phyloP scores from a whole-genome alignment of 2,329 filamentous ascomycete genomes.

The Beauveria pseudobassiana region DNA sequence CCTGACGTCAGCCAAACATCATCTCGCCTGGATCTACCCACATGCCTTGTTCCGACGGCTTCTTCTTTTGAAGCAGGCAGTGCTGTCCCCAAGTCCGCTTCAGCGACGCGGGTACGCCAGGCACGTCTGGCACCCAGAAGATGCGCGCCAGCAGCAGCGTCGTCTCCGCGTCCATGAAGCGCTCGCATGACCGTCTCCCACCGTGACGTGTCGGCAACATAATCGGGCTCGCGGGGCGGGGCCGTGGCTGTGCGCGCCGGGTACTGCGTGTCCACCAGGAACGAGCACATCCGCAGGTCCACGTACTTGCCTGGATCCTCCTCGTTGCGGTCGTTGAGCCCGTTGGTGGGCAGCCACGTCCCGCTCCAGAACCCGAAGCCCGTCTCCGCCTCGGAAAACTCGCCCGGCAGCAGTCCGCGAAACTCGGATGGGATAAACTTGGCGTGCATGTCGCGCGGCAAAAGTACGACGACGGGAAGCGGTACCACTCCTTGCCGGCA shows the following conservation, averaged over 20 bases:
- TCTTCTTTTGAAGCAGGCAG: conserved; percentile 65
- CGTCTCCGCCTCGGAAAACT: conserved; percentile 68
- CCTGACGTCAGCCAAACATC: conserved; percentile 13
- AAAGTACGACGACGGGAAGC: conserved; percentile 91
- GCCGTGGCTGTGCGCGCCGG: conserved; percentile 47
- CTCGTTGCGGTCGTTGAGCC: conserved; percentile 87
- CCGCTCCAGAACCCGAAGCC: conserved; percentile 71
- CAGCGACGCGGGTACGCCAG: conserved; percentile 60
- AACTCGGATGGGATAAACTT: conserved; percentile 93
- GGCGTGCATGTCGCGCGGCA: conserved; percentile 73
- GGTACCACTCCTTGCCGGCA: conserved; percentile 98
- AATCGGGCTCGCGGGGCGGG: conserved; percentile 60
- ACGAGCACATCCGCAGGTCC: conserved; percentile 67
- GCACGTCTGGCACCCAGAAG: conserved; percentile 71
- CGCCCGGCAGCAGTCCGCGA: conserved; percentile 77
- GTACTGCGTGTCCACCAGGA: conserved; percentile 82
- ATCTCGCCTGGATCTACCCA: conserved; percentile 14
- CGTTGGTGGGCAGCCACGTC: conserved; percentile 72
- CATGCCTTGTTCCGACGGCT: conserved; percentile 12
- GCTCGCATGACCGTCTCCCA: conserved; percentile 75
- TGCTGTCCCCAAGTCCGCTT: conserved; percentile 80
- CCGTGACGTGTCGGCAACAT: conserved; percentile 60
- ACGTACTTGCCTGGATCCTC: conserved; percentile 86
- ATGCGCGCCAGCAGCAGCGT: conserved; percentile 69
- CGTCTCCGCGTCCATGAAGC: conserved; percentile 71